Percentiles rank a stretch among this genome's conserved stretches.
Conservation (phyloP, 495 filamentous ascomycete genomes). For the Penicillium dipodomyicola region DNA sequence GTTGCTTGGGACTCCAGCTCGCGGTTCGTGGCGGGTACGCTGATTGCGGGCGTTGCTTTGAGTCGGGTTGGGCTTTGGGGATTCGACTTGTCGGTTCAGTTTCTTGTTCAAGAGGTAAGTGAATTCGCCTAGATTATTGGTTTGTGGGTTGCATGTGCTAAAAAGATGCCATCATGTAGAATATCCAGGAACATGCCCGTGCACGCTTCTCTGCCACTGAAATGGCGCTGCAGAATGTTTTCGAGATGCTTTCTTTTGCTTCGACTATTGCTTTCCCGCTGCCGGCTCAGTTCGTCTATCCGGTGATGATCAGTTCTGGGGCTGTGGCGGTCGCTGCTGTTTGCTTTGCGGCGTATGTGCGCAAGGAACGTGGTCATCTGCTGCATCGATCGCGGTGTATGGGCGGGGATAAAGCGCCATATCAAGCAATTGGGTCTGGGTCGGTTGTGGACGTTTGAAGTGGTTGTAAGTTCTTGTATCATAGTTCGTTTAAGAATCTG, state of each 20-base stretch:
- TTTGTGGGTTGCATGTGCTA: background rate
- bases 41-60: slow-evolving; percentile 52
- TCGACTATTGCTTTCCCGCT: slow-evolving; percentile 57
- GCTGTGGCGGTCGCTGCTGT: slow-evolving; percentile 31
- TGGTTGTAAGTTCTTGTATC: background rate
- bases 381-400: slow-evolving; percentile 48
- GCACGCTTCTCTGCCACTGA: slow-evolving; percentile 64
- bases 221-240: slow-evolving; percentile 59
- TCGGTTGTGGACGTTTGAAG: background rate
- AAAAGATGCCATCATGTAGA: slow-evolving; percentile 25
- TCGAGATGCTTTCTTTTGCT: slow-evolving; percentile 62
- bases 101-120: slow-evolving; percentile 63
- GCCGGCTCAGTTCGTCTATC: slow-evolving; percentile 60
- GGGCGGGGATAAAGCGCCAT: slow-evolving; percentile 23
- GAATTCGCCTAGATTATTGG: background rate
- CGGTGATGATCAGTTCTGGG: slow-evolving; percentile 54
- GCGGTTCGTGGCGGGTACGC: slow-evolving; percentile 39
- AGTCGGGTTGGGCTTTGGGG: slow-evolving; percentile 67
- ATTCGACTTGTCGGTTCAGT: slow-evolving; percentile 64
- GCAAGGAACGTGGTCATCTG: slow-evolving; percentile 59
- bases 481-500: background rate
- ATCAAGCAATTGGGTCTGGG: slow-evolving; percentile 3
- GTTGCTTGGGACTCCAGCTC: slow-evolving; percentile 35
- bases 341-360: slow-evolving; percentile 24
- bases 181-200: slow-evolving; percentile 47